These are phyloP conservation scores for Cymodocea nodosa DNA, from an alignment of 116 monocot genomes.

Conservation along the genomic window DNA sequence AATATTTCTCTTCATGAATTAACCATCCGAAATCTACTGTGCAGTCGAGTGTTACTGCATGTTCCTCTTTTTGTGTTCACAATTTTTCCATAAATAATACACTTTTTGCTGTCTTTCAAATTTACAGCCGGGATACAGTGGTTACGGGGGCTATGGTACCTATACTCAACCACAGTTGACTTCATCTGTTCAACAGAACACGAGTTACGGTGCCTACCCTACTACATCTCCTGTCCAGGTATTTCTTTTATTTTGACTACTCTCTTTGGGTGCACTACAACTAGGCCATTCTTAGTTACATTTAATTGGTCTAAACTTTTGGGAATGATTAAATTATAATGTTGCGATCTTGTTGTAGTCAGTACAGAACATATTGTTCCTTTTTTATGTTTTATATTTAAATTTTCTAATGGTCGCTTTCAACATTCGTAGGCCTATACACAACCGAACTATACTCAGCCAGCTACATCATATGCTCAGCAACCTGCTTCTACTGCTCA, in stretches of 20 bases:
- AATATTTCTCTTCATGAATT: no score
- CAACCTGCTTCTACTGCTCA: conserved; percentile 35
- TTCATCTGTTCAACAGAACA: conserved; percentile 36
- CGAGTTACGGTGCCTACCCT: conserved; percentile 70
- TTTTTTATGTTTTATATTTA: neutral
- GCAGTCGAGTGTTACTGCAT: no score
- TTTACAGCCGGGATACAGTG: conserved; percentile 59
- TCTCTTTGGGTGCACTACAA: no score
- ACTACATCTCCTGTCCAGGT: conserved; percentile 61
- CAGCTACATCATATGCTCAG: conserved; percentile 33
- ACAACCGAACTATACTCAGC: conserved; percentile 50
- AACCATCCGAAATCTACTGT: no score
- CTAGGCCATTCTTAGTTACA: no score
- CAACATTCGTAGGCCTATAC: conserved; percentile 40
- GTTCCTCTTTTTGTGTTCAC: no score
- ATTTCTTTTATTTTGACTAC: neutral
- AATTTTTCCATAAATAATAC: neutral
- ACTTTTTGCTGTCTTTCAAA: neutral
- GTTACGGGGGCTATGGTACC: conserved; percentile 57
- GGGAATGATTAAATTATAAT: no score
- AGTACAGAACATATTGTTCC: no score
- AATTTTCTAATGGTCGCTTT: neutral
- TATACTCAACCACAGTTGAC: conserved; percentile 46
- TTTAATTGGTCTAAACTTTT: no score
- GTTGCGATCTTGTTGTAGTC: no score